phyloP scores from a whole-genome alignment of 1,284 basidiomycete species.

The Fomitopsis pinicola region DNA sequence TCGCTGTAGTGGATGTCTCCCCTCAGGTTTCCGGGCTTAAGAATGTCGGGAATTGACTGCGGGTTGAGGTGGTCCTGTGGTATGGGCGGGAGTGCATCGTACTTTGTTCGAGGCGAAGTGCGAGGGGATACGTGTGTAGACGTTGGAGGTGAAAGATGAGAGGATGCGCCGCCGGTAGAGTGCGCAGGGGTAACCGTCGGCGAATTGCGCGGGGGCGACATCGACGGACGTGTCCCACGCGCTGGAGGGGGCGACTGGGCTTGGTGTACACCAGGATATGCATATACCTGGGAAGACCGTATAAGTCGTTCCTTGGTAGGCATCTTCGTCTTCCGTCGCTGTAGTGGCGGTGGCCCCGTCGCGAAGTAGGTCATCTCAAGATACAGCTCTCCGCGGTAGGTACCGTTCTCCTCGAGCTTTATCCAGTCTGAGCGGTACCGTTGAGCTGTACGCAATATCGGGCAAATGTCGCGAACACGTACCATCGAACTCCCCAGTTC shows the following conservation, averaged over 20 bases:
- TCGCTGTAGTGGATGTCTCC: slow-evolving; percentile 21
- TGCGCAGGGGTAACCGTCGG: slow-evolving; percentile 1
- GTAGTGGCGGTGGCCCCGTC: slow-evolving; percentile 45
- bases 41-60: slow-evolving; percentile 33
- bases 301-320: slow-evolving; percentile 38
- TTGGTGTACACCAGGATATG: slow-evolving; percentile 3
- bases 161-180: slow-evolving; percentile 7
- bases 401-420: slow-evolving; percentile 47
- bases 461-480: slow-evolving; percentile 16
- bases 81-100: slow-evolving; percentile 33
- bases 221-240: not conserved
- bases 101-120: slow-evolving; percentile 7
- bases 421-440: slow-evolving; percentile 57
- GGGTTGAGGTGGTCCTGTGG: slow-evolving; percentile 26
- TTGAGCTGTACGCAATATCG: not conserved
- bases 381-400: slow-evolving; percentile 64
- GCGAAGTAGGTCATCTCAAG: slow-evolving; percentile 77
- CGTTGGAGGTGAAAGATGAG: slow-evolving; percentile 7
- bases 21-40: slow-evolving; percentile 36
- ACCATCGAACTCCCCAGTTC: slow-evolving; percentile 77
- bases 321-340: slow-evolving; percentile 43
- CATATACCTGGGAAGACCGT: slow-evolving; percentile 17
- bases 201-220: not conserved
- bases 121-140: slow-evolving; percentile 13
- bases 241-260: not conserved